Base-by-base conservation (phyloP, 371 early-diverging fungal species). In the Actinomucor elegans region DNA sequence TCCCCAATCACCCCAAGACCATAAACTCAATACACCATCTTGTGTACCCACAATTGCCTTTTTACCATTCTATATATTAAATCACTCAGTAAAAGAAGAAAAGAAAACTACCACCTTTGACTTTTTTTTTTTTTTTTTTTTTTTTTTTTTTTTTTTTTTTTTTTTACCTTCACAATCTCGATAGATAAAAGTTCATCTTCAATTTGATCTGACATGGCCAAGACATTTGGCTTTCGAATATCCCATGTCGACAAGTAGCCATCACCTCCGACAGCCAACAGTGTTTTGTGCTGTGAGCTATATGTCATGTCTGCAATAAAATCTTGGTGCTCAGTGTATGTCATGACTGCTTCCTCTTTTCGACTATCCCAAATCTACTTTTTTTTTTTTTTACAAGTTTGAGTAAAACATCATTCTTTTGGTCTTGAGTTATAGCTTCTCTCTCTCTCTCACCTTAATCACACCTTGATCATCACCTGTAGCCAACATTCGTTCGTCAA, bases 181-280 rank as follows among this genome's bases (percentile, higher is more conserved):
- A 96, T 76, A 4, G 90, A 93, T 40, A 95, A 64, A 34, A 96
- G 77, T 59, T 96, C 98, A 59, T 94, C 96, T 36, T 96, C 98
- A 73, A 93, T 89, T 57, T 93, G 87, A 28, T 89, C 94, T 2
- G 94, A 94, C 61, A 90, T 84, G 34, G 83, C 89, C 15, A 88
- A 62, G 9, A 91, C 86, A 47, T 86, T 81, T 7, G 83, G 74
- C 62, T 91, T 93, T 36, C 95, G 86, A 31, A 92, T 81, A 66
- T 97, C 96, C 66, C 85, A 93, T 1, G 93, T 88, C 4, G 94
- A 88, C 48, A 97, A 72, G 36, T 83, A 90, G 0, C 97, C 98
- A 66, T 96, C 97, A 12, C 92, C 96, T 48, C 94, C 86, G 27
- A 21, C 48, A 26, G 40, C n/a, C 11, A 50, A 9, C 7, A 57